phyloP scores from a whole-genome alignment of 2,329 filamentous ascomycete genomes.

The Xylaria sp. region DNA sequence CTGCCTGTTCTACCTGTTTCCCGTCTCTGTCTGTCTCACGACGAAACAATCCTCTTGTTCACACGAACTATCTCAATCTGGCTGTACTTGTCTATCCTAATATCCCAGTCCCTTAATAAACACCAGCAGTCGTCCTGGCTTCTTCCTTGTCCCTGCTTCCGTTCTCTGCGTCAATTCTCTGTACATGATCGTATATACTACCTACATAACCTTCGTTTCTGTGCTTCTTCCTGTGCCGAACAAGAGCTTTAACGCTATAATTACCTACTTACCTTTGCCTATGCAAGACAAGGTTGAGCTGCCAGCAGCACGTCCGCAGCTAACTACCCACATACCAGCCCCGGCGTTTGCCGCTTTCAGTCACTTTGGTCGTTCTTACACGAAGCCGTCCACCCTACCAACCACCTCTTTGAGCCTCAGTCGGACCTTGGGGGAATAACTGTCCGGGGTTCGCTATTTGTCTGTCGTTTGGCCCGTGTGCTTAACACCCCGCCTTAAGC shows the following conservation, averaged over 20 bases:
- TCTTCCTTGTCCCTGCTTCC: not conserved
- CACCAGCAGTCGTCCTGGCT: conserved; percentile 3
- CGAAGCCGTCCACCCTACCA: conserved; percentile 8
- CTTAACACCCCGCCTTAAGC: conserved; percentile 32
- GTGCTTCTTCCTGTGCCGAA: conserved; percentile 8
- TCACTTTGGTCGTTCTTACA: not conserved
- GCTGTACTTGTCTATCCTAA: not conserved
- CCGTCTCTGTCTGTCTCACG: conserved; percentile 3
- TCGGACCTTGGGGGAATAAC: conserved; percentile 12
- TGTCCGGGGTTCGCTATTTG: conserved; percentile 3
- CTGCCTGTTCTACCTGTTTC: not conserved
- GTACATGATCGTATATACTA: not conserved
- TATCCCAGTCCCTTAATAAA: not conserved
- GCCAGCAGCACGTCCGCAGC: conserved; percentile 24
- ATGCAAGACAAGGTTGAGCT: conserved; percentile 23
- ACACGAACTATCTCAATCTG: not conserved
- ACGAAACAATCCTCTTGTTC: conserved; percentile 6
- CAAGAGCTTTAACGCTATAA: conserved; percentile 9
- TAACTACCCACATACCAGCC: conserved; percentile 19
- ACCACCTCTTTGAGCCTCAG: conserved; percentile 25
- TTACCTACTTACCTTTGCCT: conserved; percentile 1
- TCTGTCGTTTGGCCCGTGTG: conserved; percentile 26
- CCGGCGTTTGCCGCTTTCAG: conserved; percentile 23
- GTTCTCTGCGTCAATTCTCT: not conserved
- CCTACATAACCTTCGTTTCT: not conserved